phyloP scores from a whole-genome alignment of 805 yeast genomes.

The Ogataea chonburiensis region DNA sequence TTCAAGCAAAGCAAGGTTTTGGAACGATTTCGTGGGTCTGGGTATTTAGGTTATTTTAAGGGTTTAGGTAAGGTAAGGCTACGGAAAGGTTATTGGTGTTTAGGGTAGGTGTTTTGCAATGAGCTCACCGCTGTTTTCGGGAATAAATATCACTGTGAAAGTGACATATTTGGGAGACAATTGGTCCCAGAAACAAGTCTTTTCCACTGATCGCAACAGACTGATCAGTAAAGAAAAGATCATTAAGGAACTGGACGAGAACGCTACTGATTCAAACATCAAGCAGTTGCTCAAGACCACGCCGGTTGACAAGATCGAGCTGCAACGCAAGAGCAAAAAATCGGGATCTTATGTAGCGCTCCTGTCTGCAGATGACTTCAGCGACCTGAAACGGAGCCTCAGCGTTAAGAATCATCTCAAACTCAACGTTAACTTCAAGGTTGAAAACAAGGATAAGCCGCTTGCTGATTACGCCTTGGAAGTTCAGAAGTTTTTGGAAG shows the following conservation, averaged over 20 bases:
- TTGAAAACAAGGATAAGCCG: not conserved
- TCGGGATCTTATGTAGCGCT: constrained; percentile 41
- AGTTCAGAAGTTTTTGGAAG: constrained; percentile 13
- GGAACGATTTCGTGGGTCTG: not conserved
- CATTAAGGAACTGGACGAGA: constrained; percentile 6
- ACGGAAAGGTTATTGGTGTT: no score
- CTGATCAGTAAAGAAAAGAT: constrained; percentile 10
- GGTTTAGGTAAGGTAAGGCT: not conserved
- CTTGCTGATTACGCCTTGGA: constrained; percentile 11
- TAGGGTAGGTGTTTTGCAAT: no score
- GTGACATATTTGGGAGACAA: constrained; percentile 4
- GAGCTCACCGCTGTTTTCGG: constrained; percentile 3
- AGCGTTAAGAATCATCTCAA: constrained; percentile 46
- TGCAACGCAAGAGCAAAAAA: constrained; percentile 48
- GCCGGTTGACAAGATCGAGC: constrained; percentile 1
- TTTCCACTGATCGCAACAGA: constrained; percentile 7
- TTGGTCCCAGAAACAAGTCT: constrained; percentile 4
- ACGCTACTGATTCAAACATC: constrained; percentile 1
- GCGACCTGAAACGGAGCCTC: constrained; percentile 44
- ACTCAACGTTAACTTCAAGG: constrained; percentile 25
- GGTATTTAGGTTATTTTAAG: not conserved
- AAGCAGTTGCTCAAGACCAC: constrained; percentile 2
- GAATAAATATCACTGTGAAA: constrained; percentile 7
- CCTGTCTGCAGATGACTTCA: constrained; percentile 40
- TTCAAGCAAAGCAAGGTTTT: constrained; percentile 6